Conservation (phyloP, 257 asterid species). For the Ballota nigra region DNA sequence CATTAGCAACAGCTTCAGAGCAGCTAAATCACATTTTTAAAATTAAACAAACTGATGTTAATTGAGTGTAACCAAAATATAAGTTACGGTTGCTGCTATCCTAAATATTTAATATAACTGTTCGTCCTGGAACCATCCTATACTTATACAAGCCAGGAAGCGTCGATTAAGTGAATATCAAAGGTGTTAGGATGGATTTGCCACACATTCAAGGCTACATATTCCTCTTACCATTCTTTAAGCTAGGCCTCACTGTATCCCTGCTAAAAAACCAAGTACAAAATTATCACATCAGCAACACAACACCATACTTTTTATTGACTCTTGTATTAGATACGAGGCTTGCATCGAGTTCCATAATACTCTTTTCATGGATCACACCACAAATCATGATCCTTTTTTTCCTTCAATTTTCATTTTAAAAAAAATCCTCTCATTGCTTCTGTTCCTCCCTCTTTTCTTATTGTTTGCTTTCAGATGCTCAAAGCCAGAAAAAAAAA, state of each 20-base stretch:
- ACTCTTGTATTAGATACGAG: no score
- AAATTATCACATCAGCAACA: no score
- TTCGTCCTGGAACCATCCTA: not conserved
- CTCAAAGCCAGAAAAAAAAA: not conserved
- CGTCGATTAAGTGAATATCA: conserved; percentile 53
- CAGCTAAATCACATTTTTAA: no score
- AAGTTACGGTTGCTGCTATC: not conserved
- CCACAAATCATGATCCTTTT: no score
- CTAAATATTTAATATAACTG: not conserved
- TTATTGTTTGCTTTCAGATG: not conserved
- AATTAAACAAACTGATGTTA: not conserved
- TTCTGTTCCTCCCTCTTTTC: not conserved
- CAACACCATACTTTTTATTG: no score
- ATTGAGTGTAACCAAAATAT: not conserved
- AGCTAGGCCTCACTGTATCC: conserved; percentile 97
- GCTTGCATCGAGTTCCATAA: no score
- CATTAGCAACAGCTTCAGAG: no score
- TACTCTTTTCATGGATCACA: no score
- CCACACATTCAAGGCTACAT: conserved; percentile 96
- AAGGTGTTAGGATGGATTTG: conserved; percentile 97
- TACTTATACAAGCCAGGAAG: not conserved
- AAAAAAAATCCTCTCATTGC: no score
- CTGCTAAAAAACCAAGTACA: conserved; percentile 42
- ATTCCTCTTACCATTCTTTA: conserved; percentile 93
- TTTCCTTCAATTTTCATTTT: no score